A percentile compares a stretch with the other conserved stretches of the same genome.
phyloP scores from a whole-genome alignment of 2,329 filamentous ascomycete genomes.

The Cladosporium cucumerinum region DNA sequence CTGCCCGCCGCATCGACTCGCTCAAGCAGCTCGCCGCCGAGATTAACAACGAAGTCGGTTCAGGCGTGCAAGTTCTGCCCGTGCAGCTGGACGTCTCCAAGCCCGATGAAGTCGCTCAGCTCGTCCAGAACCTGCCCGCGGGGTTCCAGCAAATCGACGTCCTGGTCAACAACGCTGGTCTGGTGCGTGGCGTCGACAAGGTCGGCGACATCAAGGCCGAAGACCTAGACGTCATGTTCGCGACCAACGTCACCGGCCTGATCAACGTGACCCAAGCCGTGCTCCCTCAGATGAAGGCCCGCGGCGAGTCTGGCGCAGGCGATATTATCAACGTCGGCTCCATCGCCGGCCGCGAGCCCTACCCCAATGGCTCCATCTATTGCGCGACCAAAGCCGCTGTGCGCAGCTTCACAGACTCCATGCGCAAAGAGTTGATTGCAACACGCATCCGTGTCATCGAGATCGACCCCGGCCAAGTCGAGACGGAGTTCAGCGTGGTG shows the following conservation, averaged over 20 bases:
- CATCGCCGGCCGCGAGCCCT: slow-evolving; percentile 85
- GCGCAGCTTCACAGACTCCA: slow-evolving; percentile 74
- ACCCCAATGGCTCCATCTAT: slow-evolving; percentile 84
- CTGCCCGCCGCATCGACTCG: slow-evolving; percentile 78
- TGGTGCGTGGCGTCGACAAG: slow-evolving; percentile 83
- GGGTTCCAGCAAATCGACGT: slow-evolving; percentile 84
- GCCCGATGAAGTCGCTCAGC: slow-evolving; percentile 66
- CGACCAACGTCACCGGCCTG: slow-evolving; percentile 89
- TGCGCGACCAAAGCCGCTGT: slow-evolving; percentile 91
- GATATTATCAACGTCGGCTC: slow-evolving; percentile 96
- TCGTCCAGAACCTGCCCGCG: slow-evolving; percentile 70
- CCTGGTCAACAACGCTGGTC: slow-evolving; percentile 91
- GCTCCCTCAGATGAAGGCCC: slow-evolving; percentile 72
- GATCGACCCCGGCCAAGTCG: slow-evolving; percentile 87
- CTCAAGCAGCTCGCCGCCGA: slow-evolving; percentile 72
- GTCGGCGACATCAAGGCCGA: slow-evolving; percentile 77
- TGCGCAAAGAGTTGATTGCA: slow-evolving; percentile 79
- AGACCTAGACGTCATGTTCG: slow-evolving; percentile 84
- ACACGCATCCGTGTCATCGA: slow-evolving; percentile 80
- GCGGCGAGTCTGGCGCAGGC: slow-evolving; percentile 67
- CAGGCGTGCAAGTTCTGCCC: slow-evolving; percentile 76
- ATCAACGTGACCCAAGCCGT: slow-evolving; percentile 96
- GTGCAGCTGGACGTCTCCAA: slow-evolving; percentile 86
- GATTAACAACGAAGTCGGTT: slow-evolving; percentile 72
- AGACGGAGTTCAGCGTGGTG: slow-evolving; percentile 89